A percentile compares a stretch with the other conserved stretches of the same genome.
phyloP scores from a whole-genome alignment of 2,329 filamentous ascomycete genomes.

The Phoma herbarum region DNA sequence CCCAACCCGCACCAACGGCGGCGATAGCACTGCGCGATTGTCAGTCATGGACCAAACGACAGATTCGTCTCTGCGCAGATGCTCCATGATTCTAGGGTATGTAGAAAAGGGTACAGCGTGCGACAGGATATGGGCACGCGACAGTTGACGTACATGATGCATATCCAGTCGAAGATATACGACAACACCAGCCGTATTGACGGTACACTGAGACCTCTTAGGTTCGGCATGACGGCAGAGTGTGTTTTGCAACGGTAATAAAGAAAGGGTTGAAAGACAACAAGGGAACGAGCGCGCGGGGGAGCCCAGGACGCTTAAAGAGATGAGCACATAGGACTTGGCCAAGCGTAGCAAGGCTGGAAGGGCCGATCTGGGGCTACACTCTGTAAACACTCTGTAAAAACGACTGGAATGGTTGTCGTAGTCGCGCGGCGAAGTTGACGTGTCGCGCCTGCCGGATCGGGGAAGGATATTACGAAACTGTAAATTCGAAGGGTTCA shows the following conservation, averaged over 20 bases:
- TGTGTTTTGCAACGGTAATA: constrained; percentile 14
- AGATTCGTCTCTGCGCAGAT: background rate
- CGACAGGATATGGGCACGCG: constrained; percentile 1
- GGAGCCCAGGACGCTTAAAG: constrained; percentile 22
- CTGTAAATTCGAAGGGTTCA: background rate
- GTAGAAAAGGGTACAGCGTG: background rate
- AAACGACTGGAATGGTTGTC: background rate
- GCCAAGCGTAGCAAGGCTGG: constrained; percentile 13
- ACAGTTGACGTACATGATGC: constrained; percentile 63
- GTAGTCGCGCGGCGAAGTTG: constrained; percentile 9
- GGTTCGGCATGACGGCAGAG: constrained; percentile 35
- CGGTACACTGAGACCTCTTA: constrained; percentile 42
- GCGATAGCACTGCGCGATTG: constrained; percentile 59
- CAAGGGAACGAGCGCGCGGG: constrained; percentile 16
- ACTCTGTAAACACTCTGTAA: background rate
- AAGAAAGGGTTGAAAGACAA: constrained; percentile 21
- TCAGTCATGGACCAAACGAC: constrained; percentile 20
- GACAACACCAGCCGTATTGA: constrained; percentile 67
- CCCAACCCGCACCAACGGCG: constrained; percentile 67
- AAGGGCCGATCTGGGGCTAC: constrained; percentile 18
- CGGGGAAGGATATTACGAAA: constrained; percentile 1
- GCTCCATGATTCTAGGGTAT: background rate
- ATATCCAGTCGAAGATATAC: constrained; percentile 78
- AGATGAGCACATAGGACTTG: constrained; percentile 24
- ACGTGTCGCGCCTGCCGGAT: constrained; percentile 10